A percentile compares a stretch with the other conserved stretches of the same genome.
These are phyloP conservation scores for Oehlia diaphana DNA, from an alignment of 192 early-diverging fungal species.

Conservation along the genomic window DNA sequence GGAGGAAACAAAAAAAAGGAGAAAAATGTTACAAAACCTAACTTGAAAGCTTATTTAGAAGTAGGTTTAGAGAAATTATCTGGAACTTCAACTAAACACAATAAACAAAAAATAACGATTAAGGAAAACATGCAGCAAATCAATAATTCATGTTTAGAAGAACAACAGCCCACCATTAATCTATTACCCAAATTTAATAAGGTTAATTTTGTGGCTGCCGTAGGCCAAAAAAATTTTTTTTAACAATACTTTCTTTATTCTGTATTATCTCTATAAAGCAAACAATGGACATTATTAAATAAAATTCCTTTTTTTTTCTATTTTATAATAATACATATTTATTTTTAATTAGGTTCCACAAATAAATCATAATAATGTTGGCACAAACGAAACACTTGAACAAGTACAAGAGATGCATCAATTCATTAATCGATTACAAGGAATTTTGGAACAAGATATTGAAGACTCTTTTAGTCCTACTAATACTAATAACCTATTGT, in stretches of 20 bases:
- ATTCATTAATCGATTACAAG: conserved; percentile 68
- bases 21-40: background rate
- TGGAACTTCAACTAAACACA: background rate
- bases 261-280: background rate
- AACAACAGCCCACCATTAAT: background rate
- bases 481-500: conserved; percentile 75
- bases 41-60: background rate
- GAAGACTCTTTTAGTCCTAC: conserved; percentile 64
- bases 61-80: background rate
- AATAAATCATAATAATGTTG: conserved; percentile 91
- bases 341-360: conserved; percentile 70
- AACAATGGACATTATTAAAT: background rate
- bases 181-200: background rate
- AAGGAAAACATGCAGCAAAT: background rate
- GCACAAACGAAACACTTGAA: conserved; percentile 79
- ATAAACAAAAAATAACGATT: background rate
- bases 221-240: background rate
- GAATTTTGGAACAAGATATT: conserved; percentile 68
- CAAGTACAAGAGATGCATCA: conserved; percentile 87
- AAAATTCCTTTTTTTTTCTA: background rate
- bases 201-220: background rate
- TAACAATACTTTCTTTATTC: background rate
- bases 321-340: background rate
- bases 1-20: background rate
- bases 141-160: background rate